phyloP scores from a whole-genome alignment of 441 rosid species.

The Gossypium trilobum region DNA sequence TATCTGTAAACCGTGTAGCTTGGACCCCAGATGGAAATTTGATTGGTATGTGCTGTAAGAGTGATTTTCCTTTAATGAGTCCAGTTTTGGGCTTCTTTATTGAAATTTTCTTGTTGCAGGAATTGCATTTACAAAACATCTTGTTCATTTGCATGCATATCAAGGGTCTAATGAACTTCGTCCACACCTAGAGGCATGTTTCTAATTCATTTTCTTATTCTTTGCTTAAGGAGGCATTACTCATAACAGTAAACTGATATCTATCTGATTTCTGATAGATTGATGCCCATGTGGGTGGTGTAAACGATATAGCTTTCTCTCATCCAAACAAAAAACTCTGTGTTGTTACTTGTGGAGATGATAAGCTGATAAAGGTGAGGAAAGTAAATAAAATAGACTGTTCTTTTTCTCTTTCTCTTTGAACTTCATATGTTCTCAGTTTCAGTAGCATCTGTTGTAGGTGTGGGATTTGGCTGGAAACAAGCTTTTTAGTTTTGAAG shows the following conservation, averaged over 20 bases:
- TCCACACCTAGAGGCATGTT: slow-evolving; percentile 24
- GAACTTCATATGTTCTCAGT: neutral
- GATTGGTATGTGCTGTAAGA: slow-evolving; percentile 16
- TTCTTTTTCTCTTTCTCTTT: neutral
- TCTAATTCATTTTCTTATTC: neutral
- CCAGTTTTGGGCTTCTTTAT: neutral
- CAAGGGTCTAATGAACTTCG: slow-evolving; percentile 18
- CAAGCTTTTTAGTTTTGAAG: slow-evolving; percentile 31
- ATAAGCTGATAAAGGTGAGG: slow-evolving; percentile 36
- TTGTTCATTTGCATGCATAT: slow-evolving; percentile 24
- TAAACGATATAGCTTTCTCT: slow-evolving; percentile 59
- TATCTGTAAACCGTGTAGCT: slow-evolving; percentile 21
- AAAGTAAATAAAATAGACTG: neutral
- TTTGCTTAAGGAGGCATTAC: neutral
- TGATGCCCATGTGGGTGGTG: slow-evolving; percentile 61
- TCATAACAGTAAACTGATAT: slow-evolving; percentile 10
- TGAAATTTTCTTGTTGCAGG: slow-evolving; percentile 18
- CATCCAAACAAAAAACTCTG: slow-evolving; percentile 59
- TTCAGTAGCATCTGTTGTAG: slow-evolving; percentile 12
- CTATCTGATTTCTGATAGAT: slow-evolving; percentile 31
- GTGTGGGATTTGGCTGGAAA: slow-evolving; percentile 36
- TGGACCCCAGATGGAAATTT: slow-evolving; percentile 28
- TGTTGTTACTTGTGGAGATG: slow-evolving; percentile 60
- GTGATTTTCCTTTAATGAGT: neutral
- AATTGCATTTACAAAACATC: slow-evolving; percentile 26